A percentile compares a stretch with the other conserved stretches of the same genome.
phyloP scores from a whole-genome alignment of 2,329 filamentous ascomycete species.

The Byssochlamys sp. region DNA sequence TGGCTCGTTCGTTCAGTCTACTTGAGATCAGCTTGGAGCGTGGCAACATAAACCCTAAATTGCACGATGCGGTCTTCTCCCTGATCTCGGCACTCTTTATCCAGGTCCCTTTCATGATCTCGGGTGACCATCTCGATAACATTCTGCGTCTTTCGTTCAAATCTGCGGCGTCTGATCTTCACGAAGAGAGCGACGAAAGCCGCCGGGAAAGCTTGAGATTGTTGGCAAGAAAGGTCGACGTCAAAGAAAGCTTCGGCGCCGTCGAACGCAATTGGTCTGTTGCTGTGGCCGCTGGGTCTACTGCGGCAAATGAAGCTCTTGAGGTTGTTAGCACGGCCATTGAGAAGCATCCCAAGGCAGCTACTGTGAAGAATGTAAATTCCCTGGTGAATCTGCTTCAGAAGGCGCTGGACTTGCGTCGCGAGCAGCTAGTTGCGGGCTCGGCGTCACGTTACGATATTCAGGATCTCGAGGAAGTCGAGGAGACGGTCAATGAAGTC shows the following conservation, averaged over 20 bases:
- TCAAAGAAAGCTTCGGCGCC: conserved; percentile 64
- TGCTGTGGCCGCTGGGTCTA: conserved; percentile 53
- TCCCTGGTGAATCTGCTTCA: conserved; percentile 55
- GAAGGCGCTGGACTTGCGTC: conserved; percentile 43
- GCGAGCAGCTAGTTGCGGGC: conserved; percentile 26
- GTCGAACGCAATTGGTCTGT: conserved; percentile 62
- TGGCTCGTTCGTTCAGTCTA: conserved; percentile 63
- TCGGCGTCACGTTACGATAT: conserved; percentile 33
- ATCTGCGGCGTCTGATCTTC: conserved; percentile 56
- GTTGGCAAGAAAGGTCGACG: conserved; percentile 65
- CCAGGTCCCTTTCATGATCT: conserved; percentile 81
- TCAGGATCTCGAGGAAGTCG: conserved; percentile 47
- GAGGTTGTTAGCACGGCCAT: conserved; percentile 61
- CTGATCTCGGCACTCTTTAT: conserved; percentile 71
- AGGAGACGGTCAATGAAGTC: conserved; percentile 57
- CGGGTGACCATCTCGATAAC: conserved; percentile 60
- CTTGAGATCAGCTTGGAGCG: conserved; percentile 54
- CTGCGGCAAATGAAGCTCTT: conserved; percentile 60
- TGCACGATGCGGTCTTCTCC: conserved; percentile 75
- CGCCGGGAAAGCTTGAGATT: conserved; percentile 62
- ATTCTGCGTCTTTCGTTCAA: conserved; percentile 63
- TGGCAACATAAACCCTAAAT: conserved; percentile 47
- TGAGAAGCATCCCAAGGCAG: conserved; percentile 66
- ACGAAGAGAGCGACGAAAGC: conserved; percentile 54
- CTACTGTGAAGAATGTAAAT: conserved; percentile 64